Conservation (phyloP, 2,329 filamentous ascomycete species). For the Nemania sp. region DNA sequence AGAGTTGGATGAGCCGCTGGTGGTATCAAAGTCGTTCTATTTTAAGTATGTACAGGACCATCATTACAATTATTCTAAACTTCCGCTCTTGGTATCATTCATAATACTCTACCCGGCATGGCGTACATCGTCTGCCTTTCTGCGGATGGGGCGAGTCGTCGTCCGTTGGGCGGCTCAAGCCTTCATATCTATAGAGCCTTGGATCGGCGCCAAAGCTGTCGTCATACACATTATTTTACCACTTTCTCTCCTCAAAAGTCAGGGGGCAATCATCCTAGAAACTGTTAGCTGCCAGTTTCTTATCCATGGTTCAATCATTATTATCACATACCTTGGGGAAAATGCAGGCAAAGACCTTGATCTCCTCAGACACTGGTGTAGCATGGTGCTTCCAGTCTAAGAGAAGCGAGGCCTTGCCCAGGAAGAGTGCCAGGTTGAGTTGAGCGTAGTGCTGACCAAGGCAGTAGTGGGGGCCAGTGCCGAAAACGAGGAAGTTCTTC, state of each 20-base stretch:
- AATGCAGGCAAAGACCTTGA: slow-evolving; percentile 98
- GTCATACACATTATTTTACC: slow-evolving; percentile 49
- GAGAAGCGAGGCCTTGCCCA: slow-evolving; percentile 88
- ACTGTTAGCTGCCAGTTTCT: slow-evolving; percentile 44
- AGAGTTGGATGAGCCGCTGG: not conserved
- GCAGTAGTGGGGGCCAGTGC: slow-evolving; percentile 96
- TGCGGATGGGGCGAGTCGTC: slow-evolving; percentile 11
- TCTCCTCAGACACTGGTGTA: slow-evolving; percentile 88
- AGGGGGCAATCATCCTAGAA: slow-evolving; percentile 84
- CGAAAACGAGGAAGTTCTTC: slow-evolving; percentile 98
- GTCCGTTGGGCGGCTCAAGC: slow-evolving; percentile 4
- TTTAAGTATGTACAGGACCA: slow-evolving; percentile 40
- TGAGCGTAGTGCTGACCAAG: slow-evolving; percentile 93
- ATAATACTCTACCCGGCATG: slow-evolving; percentile 16
- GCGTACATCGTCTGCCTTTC: slow-evolving; percentile 15
- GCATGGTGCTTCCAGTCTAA: slow-evolving; percentile 92
- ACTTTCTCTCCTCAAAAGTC: slow-evolving; percentile 72
- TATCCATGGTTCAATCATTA: not conserved
- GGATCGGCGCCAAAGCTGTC: not conserved
- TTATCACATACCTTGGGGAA: slow-evolving; percentile 84
- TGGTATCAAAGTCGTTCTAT: slow-evolving; percentile 31
- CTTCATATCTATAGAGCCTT: slow-evolving; percentile 26
- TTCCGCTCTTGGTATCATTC: slow-evolving; percentile 23
- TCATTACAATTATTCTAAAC: slow-evolving; percentile 44
- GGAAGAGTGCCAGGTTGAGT: slow-evolving; percentile 87